Evolutionary conservation across 805 yeast genomes (phyloP).

Genomic region (Candida nitratophila): DNA sequence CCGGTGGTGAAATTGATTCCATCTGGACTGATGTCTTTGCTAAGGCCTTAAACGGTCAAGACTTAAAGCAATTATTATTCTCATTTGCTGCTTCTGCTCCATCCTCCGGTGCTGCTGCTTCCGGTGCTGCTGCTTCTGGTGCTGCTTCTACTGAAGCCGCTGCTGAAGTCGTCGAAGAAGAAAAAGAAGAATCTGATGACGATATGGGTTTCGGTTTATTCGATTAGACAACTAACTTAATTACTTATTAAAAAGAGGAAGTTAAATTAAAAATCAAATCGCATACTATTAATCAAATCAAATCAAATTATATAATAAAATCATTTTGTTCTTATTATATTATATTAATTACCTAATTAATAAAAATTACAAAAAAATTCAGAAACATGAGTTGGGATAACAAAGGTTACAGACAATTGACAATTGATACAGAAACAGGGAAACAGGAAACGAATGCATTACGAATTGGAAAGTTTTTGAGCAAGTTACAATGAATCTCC

Average conservation of each 20-base stretch:
- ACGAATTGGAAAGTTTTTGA: too few relatives aligned
- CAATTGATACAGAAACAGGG: too few relatives aligned
- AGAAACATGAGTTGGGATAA: too few relatives aligned
- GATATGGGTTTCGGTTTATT: conserved; percentile 96
- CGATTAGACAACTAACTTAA: conserved; percentile 63
- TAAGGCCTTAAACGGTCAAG: conserved; percentile 79
- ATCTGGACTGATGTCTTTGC: conserved; percentile 88
- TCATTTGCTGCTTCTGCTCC: conserved; percentile 67
- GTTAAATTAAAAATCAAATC: background rate
- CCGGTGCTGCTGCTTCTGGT: conserved; percentile 54
- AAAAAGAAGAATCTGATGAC: conserved; percentile 57
- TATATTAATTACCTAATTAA: too few relatives aligned
- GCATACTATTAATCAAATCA: background rate
- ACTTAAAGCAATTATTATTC: conserved; percentile 66
- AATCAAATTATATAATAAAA: background rate
- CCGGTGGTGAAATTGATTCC: conserved; percentile 73
- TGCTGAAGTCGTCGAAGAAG: conserved; percentile 51
- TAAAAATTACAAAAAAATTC: too few relatives aligned
- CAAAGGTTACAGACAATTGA: too few relatives aligned
- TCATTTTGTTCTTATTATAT: too few relatives aligned
- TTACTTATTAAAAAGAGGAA: background rate
- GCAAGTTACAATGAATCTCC: too few relatives aligned
- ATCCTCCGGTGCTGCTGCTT: conserved; percentile 63
- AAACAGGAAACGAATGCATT: too few relatives aligned
- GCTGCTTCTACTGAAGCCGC: conserved; percentile 60